Base-by-base conservation (phyloP, 2,329 filamentous ascomycete genomes). In the Pseudopithomyces maydicus region DNA sequence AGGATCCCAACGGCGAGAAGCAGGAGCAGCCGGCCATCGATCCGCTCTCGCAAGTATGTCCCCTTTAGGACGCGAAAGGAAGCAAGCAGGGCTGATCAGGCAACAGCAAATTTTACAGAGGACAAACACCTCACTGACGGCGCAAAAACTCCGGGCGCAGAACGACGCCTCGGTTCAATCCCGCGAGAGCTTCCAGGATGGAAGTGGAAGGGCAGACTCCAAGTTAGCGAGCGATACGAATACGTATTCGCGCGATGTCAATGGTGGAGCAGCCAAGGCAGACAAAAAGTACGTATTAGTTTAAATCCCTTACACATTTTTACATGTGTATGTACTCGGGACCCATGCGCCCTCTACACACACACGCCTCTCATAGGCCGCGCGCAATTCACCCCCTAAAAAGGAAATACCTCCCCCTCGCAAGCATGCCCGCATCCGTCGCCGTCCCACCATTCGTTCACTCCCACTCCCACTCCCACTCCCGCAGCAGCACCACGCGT, bases 31-130 rank as follows among this genome's bases (percentile, higher is more conserved):
- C 68, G 10, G 80, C 80, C 23, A 88, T 89, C 59, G 88, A 90
- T 73, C 88, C 88, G 55, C 78, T 90, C 62, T 89, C 88, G 50
- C 85, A 89, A 76, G 87, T 90, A 82, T 63, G 82, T 76, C 58
- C 57, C 58, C 42, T 57, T 57, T 29, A 26, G 48, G 60, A 43
- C 43, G 61, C 32, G 17, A 20, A 14, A 39, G 33, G 26, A 14
- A 11, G 35, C 17, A 15, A 17, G 23, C 23, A 19, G 55, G 29
- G 54, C 54, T 61, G 46, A 63, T 55, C 32, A 12, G 38, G 23
- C 11, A 12, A 42, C 60, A 84, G 81, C 82, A 84, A 72, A 83
- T 84, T 57, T 77, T 90, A 52, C 82, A 87, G 68, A 85, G 89
- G 64, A 90, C 88, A 52, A 89, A 86, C 67, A 88, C 87, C 41